Base-by-base conservation (phyloP, 768 basidiomycete species). In the Phylloporus rhodoxanthus region DNA sequence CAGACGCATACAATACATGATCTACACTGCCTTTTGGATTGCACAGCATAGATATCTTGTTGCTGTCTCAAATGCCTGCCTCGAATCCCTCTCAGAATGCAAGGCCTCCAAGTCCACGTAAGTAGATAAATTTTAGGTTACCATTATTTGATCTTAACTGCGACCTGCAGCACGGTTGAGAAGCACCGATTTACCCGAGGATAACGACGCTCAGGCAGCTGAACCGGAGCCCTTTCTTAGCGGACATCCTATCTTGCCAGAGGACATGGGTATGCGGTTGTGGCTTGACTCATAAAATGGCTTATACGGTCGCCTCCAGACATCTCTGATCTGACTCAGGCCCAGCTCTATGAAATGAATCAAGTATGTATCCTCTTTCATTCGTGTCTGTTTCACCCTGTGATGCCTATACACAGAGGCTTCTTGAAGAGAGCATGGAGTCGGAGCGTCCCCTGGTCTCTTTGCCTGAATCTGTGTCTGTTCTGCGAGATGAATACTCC, bases 401-500 rank as follows among this genome's bases (percentile, higher is more conserved):
- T 51, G 37, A 48, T 36, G 29, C 10, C 29, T 45, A 8, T 48
- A 21, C 25, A 13, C 51, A 78, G 75, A 69, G 56, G 20, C 51
- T 70, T n/a, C 56, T 75, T 2, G 65, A 76, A 15, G 73, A 72
- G 25, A 68, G 70, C 28, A 61, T 68, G 43, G 64, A 36, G 19
- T 62, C 66, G 2, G 52, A 67, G 14, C 73, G 76, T 13, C 81
- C 81, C 7, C 70, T 87, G 41, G 74, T 90, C 51, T 76, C 78
- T 28, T 60, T 67, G 15, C 69, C 85, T 43, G 70, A 72, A 10
- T 72, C 80, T 3, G 78, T 86, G 53, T 65, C 73, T 1, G 66
- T 66, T 3, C 70, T 91, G 39, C 79, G 84, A 25, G 71, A 66
- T 5, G 87, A 90, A 67, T 91, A 91, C 57, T 70, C 72, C 29